Evolutionary conservation across 1,284 basidiomycete genomes (phyloP).

Genomic region (Boletellus sp.): DNA sequence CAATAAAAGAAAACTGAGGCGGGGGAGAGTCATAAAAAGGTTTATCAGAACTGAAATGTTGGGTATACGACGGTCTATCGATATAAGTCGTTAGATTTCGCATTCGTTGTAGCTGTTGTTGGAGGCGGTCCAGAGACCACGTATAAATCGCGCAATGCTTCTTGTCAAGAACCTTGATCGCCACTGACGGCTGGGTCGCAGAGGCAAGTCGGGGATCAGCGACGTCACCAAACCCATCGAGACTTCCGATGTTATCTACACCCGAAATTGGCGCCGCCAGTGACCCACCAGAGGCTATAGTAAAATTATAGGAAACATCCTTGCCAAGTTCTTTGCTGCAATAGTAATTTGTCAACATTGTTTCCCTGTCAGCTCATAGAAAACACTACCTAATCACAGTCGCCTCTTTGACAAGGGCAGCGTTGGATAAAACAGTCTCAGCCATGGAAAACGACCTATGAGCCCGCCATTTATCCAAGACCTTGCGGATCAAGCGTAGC

Average conservation of each 20-base stretch:
- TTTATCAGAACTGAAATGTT: constrained; percentile 90
- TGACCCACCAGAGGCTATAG: constrained; percentile 79
- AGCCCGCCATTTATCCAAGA: constrained; percentile 80
- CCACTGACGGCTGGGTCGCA: constrained; percentile 78
- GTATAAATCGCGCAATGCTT: constrained; percentile 81
- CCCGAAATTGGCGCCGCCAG: constrained; percentile 80
- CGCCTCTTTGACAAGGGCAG: constrained; percentile 89
- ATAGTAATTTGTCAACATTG: constrained; percentile 6
- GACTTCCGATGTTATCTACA: constrained; percentile 81
- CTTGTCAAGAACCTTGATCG: constrained; percentile 88
- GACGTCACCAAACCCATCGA: constrained; percentile 93
- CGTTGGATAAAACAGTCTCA: constrained; percentile 81
- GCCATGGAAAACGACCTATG: constrained; percentile 90
- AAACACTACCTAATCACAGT: constrained; percentile 80
- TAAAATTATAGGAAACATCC: constrained; percentile 89
- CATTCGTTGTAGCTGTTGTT: constrained; percentile 90
- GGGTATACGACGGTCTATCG: constrained; percentile 87
- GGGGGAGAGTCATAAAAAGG: constrained; percentile 88
- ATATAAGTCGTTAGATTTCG: constrained; percentile 91
- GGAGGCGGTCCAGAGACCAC: constrained; percentile 88
- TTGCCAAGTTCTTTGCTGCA: constrained; percentile 80
- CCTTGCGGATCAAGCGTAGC: constrained; percentile 74
- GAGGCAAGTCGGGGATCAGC: constrained; percentile 71
- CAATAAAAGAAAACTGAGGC: constrained; percentile 88
- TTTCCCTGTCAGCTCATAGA: neutral